Conservation (phyloP, 1,284 basidiomycete species). For the Anthracocystis panici-leucophaei region DNA sequence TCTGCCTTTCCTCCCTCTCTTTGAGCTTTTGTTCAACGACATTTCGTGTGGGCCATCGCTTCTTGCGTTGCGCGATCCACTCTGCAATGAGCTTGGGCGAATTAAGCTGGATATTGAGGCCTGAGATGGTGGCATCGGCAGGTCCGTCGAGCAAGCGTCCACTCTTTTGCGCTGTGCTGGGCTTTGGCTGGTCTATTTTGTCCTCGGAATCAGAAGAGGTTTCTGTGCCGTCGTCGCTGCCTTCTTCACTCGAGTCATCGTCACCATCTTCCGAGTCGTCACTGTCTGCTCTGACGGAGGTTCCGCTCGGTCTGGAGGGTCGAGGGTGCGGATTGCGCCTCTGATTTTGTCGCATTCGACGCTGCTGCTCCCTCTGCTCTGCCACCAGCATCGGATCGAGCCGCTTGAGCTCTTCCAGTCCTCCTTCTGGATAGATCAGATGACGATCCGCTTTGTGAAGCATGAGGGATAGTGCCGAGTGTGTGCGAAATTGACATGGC, state of each 20-base stretch:
- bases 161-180: slow-evolving; percentile 2
- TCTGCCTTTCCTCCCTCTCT: slow-evolving; percentile 45
- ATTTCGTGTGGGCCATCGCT: slow-evolving; percentile 61
- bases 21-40: slow-evolving; percentile 58
- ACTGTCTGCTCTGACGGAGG: background rate
- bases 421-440: slow-evolving; percentile 64
- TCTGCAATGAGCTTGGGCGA: slow-evolving; percentile 66
- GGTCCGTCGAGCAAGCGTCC: slow-evolving; percentile 55
- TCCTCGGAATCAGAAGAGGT: slow-evolving; percentile 9
- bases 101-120: slow-evolving; percentile 66
- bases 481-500: slow-evolving; percentile 41
- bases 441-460: slow-evolving; percentile 67
- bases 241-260: background rate
- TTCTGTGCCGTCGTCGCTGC: background rate
- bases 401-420: slow-evolving; percentile 56
- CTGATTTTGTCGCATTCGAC: slow-evolving; percentile 27
- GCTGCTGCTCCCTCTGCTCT: slow-evolving; percentile 56
- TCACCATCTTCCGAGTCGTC: slow-evolving; percentile 1
- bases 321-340: slow-evolving; percentile 30
- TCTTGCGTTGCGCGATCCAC: slow-evolving; percentile 67
- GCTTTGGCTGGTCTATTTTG: background rate
- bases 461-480: slow-evolving; percentile 49
- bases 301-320: slow-evolving; percentile 11
- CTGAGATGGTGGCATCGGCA: slow-evolving; percentile 60
- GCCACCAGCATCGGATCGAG: slow-evolving; percentile 62